Percentiles rank a stretch among this genome's conserved stretches.
phyloP scores from a whole-genome alignment of 2,329 filamentous ascomycete species.

The Cordyceps cateniannulata region DNA sequence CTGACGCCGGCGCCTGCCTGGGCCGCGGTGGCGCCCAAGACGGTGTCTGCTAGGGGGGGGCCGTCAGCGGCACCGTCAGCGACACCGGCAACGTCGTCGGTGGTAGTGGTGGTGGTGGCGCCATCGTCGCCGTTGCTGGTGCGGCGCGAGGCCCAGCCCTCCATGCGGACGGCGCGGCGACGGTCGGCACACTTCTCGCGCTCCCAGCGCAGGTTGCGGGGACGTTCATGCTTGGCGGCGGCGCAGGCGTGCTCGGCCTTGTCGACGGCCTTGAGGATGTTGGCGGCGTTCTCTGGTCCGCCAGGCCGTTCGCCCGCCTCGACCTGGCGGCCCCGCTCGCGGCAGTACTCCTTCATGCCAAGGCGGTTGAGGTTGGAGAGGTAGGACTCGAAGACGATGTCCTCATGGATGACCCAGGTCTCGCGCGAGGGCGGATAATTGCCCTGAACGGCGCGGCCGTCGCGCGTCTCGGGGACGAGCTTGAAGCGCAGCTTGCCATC shows the following conservation, averaged over 20 bases:
- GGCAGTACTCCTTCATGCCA: constrained; percentile 13
- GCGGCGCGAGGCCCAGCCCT: constrained; percentile 2
- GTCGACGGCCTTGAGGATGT: constrained; percentile 13
- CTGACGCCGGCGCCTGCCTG: not conserved
- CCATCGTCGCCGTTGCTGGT: not conserved
- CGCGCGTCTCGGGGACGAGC: constrained; percentile 12
- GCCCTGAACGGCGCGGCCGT: constrained; percentile 3
- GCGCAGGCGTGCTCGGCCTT: constrained; percentile 5
- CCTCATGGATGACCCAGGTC: constrained; percentile 10
- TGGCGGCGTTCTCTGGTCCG: constrained; percentile 6
- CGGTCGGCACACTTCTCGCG: constrained; percentile 11
- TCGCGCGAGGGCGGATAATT: constrained; percentile 8
- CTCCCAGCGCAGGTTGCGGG: constrained; percentile 12
- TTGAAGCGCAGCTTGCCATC: constrained; percentile 13
- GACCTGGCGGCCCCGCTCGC: constrained; percentile 6
- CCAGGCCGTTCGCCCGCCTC: constrained; percentile 3
- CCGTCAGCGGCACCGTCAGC: not conserved
- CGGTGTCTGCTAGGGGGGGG: not conserved
- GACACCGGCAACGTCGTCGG: too few relatives aligned
- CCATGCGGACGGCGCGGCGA: constrained; percentile 7
- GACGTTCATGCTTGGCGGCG: constrained; percentile 4
- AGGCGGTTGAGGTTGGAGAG: constrained; percentile 11
- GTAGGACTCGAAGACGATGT: constrained; percentile 10
- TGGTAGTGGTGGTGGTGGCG: not conserved
- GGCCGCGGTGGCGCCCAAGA: not conserved